These are phyloP conservation scores for Starmerella geochares DNA, from an alignment of 805 yeast genomes.

Conservation along the genomic window DNA sequence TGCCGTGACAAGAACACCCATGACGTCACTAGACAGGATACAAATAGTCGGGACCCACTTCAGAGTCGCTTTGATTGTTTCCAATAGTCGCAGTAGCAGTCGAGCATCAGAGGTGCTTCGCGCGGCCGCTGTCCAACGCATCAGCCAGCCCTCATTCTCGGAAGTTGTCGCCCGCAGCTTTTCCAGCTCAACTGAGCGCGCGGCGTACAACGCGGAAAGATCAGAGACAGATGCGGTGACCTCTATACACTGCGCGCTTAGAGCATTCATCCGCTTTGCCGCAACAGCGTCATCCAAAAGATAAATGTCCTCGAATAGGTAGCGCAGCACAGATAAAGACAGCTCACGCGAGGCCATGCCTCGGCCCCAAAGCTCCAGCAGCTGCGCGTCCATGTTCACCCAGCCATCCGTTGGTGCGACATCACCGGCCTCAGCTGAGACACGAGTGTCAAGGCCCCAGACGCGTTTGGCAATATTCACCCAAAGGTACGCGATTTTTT, in stretches of 20 bases:
- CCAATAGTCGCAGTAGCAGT: conserved; percentile 44
- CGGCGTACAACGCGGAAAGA: conserved; percentile 53
- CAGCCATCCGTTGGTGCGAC: conserved; percentile 46
- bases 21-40: conserved; percentile 53
- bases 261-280: conserved; percentile 60
- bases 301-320: conserved; percentile 86
- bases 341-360: conserved; percentile 39
- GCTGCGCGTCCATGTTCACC: conserved; percentile 74
- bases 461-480: conserved; percentile 78
- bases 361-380: conserved; percentile 69
- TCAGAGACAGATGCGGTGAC: conserved; percentile 63
- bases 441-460: conserved; percentile 56
- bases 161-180: conserved; percentile 43
- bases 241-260: conserved; percentile 75
- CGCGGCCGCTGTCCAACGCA: conserved; percentile 46
- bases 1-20: conserved; percentile 47
- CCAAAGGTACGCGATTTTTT: conserved; percentile 84
- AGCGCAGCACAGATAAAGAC: conserved; percentile 65
- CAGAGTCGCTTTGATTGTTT: conserved; percentile 77
- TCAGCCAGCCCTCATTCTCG: conserved; percentile 76
- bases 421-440: conserved; percentile 22
- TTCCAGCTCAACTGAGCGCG: conserved; percentile 48
- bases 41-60: conserved; percentile 83
- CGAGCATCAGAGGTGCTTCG: conserved; percentile 23
- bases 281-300: conserved; percentile 87